Conservation (phyloP, 495 filamentous ascomycete species). For the Thermothielavioides terrestris region DNA sequence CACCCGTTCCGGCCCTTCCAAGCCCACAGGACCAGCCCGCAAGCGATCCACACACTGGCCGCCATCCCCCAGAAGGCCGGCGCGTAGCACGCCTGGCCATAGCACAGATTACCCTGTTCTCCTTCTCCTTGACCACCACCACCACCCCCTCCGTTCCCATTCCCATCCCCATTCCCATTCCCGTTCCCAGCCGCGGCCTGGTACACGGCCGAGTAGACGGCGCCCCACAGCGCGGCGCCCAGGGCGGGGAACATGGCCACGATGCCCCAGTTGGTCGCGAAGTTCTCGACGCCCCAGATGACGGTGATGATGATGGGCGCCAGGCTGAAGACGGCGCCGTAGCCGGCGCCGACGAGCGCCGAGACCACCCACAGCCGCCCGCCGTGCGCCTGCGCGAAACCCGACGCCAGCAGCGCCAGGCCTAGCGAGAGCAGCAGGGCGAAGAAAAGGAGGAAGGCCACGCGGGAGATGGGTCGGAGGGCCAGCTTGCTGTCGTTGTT, state of each 20-base stretch:
- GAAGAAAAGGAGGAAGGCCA: slow-evolving; percentile 68
- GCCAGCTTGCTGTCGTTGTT: too few species aligned
- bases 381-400: slow-evolving; percentile 54
- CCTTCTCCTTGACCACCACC: slow-evolving; percentile 16
- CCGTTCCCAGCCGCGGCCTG: slow-evolving; percentile 49
- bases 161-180: too few species aligned
- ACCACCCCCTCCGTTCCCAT: not conserved
- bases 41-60: slow-evolving; percentile 65
- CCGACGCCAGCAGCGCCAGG: slow-evolving; percentile 64
- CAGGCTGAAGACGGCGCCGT: slow-evolving; percentile 83
- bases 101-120: slow-evolving; percentile 54
- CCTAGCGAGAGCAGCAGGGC: slow-evolving; percentile 69
- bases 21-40: slow-evolving; percentile 62
- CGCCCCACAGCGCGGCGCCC: slow-evolving; percentile 77
- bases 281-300: slow-evolving; percentile 97
- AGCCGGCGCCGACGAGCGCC: slow-evolving; percentile 74
- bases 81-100: slow-evolving; percentile 72
- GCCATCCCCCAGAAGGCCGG: slow-evolving; percentile 74
- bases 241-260: slow-evolving; percentile 81
- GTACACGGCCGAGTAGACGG: slow-evolving; percentile 75
- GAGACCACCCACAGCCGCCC: slow-evolving; percentile 73
- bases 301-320: slow-evolving; percentile 85
- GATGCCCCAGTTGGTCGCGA: slow-evolving; percentile 96
- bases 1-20: slow-evolving; percentile 75
- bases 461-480: slow-evolving; percentile 62